Base-by-base conservation (phyloP, 2,329 filamentous ascomycete species). In the Coniochaeta pulveracea region DNA sequence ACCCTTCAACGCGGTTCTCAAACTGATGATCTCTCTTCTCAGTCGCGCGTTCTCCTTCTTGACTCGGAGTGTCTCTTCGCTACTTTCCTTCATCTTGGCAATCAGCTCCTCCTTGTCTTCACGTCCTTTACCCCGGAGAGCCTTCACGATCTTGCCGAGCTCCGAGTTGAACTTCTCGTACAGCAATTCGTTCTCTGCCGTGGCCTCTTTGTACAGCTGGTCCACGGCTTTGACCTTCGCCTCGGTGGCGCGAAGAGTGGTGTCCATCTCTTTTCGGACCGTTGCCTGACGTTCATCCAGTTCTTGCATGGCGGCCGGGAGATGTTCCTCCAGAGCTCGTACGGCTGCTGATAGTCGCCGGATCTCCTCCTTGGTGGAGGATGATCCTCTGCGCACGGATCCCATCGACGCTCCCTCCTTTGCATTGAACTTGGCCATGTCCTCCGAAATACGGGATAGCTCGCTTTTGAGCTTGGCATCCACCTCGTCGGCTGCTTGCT, bases 111-210 rank as follows among this genome's bases (percentile, higher is more conserved):
- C 82, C 46, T 84, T 82, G 9, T 84, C 85, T 26, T 85, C 80
- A 31, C 81, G 80, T 4, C 75, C 73, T 43, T 79, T 80, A 39
- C 72, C 72, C 52, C 75, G 76, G 30, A 91, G 67, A 25, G 80
- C 83, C 52, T 76, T 80, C 26, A 86, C 67, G 39, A 95, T 83
- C 61, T 82, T 85, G 45, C 75, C 80, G 30, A 96, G 61, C 58
- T 95, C 89, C n/a, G 76, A 73, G 48, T 95, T 94, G 63, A 95
- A 94, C 39, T 79, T 80, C 43, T 89, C 82, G 55, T 95, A 95
- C 35, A 96, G 65, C 19, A 89, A 72, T 58, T 95, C 88, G 47
- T 95, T 96, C 62, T 96, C 89, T 0, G 85, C 83, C 46, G 78
- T 85, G 11, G 79, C 74, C 49, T 94, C 85, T 43, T 85, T 82